Base-by-base conservation (phyloP, 495 filamentous ascomycete species). In the Penicillium crystallinum region DNA sequence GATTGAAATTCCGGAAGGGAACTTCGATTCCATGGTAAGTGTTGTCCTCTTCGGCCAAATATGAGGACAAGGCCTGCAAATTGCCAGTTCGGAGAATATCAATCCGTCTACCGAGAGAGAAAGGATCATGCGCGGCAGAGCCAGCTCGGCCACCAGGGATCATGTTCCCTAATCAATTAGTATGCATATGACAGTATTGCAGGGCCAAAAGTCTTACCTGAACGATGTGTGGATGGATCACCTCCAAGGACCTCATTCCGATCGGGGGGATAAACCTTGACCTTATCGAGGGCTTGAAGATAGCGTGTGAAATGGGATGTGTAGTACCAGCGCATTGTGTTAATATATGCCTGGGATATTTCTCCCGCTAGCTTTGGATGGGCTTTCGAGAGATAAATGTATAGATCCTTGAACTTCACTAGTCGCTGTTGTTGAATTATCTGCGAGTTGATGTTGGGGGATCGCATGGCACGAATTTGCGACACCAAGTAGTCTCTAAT, bases 311-410 rank as follows among this genome's bases (percentile, higher is more conserved):
- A 98, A 66, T 97, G 85, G 52, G 86, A 92, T 34, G 84, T 72
- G 61, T 97, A 97, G 60, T 98, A 98, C 93, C 93, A 98, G 38
- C 91, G 82, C 92, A 98, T 97, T 7, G 93, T 98, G 70, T 97
- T 96, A 69, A 95, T 85, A 57, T 98, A 98, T 6, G 93, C 93
- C 70, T 92, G 89, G 17, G 82, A 82, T 56, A 97, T 95, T 62
- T 97, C 88, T 31, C 89, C 85, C 2, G 89, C 88, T 6, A 98
- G 80, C 22, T 80, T 73, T 1, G 84, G 73, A 57, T 97, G 90
- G 50, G 89, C 86, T 53, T 79, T 81, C 34, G 84, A 81, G 30
- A 97, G 78, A 63, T 97, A 98, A 23, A 79, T 76, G 69, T 85
- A 98, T 1, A 97, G 68, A 30, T 95, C 89, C 64, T 87, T 95